phyloP scores from a whole-genome alignment of 768 basidiomycete genomes.

The Dioszegia aurantiaca region DNA sequence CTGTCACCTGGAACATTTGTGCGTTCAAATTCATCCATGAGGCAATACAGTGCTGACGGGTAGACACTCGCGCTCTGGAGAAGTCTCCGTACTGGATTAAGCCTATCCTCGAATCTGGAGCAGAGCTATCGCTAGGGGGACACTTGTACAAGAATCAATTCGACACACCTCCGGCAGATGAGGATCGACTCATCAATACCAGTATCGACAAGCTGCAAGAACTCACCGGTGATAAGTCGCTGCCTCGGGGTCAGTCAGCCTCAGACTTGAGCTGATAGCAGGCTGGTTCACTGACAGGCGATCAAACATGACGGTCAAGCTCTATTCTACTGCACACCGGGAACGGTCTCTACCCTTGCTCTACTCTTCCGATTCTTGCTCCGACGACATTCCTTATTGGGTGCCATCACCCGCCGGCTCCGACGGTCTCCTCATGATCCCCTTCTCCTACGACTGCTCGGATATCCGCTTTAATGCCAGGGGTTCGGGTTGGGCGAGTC shows the following conservation, averaged over 20 bases:
- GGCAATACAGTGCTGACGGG: neutral
- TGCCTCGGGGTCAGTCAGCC: constrained; percentile 25
- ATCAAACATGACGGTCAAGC: constrained; percentile 25
- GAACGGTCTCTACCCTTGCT: constrained; percentile 23
- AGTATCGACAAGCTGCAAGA: constrained; percentile 38
- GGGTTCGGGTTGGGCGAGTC: constrained; percentile 34
- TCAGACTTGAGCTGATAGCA: neutral
- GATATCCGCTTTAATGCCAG: constrained; percentile 22
- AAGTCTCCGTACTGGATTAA: constrained; percentile 31
- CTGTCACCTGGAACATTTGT: constrained; percentile 35
- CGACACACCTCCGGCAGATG: constrained; percentile 29
- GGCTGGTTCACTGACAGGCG: constrained; percentile 32
- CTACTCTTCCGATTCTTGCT: constrained; percentile 32
- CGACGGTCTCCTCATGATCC: constrained; percentile 27
- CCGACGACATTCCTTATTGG: constrained; percentile 31
- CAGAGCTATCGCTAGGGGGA: constrained; percentile 31
- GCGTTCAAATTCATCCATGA: too few species aligned
- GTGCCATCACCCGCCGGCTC: constrained; percentile 14
- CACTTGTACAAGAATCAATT: constrained; percentile 37
- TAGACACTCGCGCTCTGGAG: constrained; percentile 32
- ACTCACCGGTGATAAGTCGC: constrained; percentile 30
- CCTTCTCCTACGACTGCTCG: constrained; percentile 27
- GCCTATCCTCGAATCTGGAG: constrained; percentile 25
- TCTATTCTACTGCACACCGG: constrained; percentile 28
- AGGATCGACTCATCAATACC: constrained; percentile 31